These are phyloP conservation scores for Paradendryphiella salina DNA, from an alignment of 2,329 filamentous ascomycete species.

Conservation along the genomic window DNA sequence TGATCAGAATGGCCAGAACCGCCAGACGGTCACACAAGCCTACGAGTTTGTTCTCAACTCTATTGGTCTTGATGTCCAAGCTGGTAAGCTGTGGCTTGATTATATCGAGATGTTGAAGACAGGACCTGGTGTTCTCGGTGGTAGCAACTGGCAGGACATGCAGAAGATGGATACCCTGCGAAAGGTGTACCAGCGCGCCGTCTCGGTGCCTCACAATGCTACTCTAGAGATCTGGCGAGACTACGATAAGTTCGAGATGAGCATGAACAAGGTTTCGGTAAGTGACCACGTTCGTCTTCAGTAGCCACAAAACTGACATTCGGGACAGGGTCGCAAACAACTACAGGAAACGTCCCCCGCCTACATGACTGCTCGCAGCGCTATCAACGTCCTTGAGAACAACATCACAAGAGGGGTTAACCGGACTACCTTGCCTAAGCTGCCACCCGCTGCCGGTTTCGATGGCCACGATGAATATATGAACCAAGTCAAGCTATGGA, in stretches of 20 bases:
- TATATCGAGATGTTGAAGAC: conserved; percentile 93
- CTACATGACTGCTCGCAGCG: conserved; percentile 95
- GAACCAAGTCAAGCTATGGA: conserved; percentile 86
- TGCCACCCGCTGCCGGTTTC: conserved; percentile 83
- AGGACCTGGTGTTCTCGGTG: conserved; percentile 82
- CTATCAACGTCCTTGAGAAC: conserved; percentile 87
- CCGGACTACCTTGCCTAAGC: conserved; percentile 74
- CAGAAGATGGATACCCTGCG: conserved; percentile 96
- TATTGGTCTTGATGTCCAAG: conserved; percentile 88
- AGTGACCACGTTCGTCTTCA: conserved; percentile 33
- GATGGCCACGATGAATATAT: conserved; percentile 83
- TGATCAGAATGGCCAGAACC: conserved; percentile 75
- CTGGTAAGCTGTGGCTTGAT: conserved; percentile 88
- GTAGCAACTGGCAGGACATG: conserved; percentile 90
- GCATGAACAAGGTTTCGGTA: conserved; percentile 88
- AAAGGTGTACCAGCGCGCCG: conserved; percentile 88
- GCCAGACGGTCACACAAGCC: conserved; percentile 77
- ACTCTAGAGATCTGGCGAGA: conserved; percentile 92
- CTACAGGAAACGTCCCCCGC: conserved; percentile 88
- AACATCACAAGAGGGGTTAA: conserved; percentile 78
- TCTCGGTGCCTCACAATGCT: conserved; percentile 80
- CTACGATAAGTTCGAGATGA: conserved; percentile 95
- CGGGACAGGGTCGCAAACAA: conserved; percentile 79
- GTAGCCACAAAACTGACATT: conserved; percentile 21
- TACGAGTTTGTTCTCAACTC: conserved; percentile 92